Percentiles rank a stretch among this genome's conserved stretches.
phyloP scores from a whole-genome alignment of 73 alveolate species.

The Durusdinium trenchii region DNA sequence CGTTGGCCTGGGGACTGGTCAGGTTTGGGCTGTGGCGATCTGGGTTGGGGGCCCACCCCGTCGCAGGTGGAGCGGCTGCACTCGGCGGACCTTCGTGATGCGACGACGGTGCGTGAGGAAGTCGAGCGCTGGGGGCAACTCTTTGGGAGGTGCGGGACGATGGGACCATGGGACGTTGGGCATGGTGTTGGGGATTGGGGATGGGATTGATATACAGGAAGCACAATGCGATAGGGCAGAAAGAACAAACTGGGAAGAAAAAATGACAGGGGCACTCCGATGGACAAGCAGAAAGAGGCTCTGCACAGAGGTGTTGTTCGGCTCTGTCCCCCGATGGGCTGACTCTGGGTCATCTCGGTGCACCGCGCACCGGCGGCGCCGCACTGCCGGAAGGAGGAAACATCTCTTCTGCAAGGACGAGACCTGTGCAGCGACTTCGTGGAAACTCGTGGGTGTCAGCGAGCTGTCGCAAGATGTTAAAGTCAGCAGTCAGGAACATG shows the following conservation, averaged over 20 bases:
- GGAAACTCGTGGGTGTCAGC: neutral
- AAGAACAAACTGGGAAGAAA: too few species aligned
- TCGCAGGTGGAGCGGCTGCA: constrained; percentile 24
- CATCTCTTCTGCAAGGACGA: constrained; percentile 73
- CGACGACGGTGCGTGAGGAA: neutral
- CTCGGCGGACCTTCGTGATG: neutral
- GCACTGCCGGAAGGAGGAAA: constrained; percentile 23
- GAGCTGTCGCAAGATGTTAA: neutral
- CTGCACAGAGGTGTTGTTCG: too few species aligned
- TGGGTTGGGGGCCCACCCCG: too few species aligned
- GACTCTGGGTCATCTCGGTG: too few species aligned
- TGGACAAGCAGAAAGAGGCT: neutral
- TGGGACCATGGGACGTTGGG: neutral
- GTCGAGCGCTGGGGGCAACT: constrained; percentile 20
- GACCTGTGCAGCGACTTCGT: constrained; percentile 53
- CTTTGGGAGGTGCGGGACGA: constrained; percentile 4
- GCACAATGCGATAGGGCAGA: too few species aligned
- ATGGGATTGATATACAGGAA: too few species aligned
- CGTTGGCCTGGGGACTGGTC: too few species aligned
- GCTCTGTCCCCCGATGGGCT: too few species aligned
- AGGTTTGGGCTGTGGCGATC: too few species aligned
- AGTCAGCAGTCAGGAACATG: neutral
- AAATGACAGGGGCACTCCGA: neutral
- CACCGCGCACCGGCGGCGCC: too few species aligned
- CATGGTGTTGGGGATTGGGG: neutral